Evolutionary conservation across 2,329 filamentous ascomycete genomes (phyloP).

Genomic region (Claviceps quebecensis): DNA sequence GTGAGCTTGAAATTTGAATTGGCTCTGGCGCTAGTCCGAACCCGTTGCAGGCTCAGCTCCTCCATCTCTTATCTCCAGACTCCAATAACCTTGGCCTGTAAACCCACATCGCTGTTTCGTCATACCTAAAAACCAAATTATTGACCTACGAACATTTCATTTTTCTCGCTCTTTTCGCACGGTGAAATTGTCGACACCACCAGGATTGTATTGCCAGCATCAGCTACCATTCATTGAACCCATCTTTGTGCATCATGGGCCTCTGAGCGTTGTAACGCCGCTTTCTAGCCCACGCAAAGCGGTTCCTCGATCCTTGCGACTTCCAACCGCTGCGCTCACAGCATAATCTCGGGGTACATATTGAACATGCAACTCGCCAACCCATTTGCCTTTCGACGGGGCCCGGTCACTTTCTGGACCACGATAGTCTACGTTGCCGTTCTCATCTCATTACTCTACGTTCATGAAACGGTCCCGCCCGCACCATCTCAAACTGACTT

Average conservation of each 20-base stretch:
- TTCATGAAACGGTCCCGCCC: constrained; percentile 63
- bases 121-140: background rate
- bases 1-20: no score
- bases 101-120: background rate
- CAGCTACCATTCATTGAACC: background rate
- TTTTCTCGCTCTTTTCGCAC: background rate
- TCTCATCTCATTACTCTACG: constrained; percentile 54
- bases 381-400: constrained; percentile 63
- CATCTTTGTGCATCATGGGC: background rate
- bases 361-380: constrained; percentile 25
- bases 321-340: background rate
- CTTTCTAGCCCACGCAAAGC: background rate
- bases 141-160: background rate
- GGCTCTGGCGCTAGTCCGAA: no score
- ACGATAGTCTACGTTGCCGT: constrained; percentile 65
- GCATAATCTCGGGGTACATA: background rate
- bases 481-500: constrained; percentile 38
- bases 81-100: background rate
- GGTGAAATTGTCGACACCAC: background rate
- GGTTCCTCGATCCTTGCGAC: background rate
- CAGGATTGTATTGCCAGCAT: background rate
- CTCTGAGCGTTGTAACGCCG: background rate
- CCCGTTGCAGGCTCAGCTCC: background rate
- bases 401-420: constrained; percentile 70
- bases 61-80: background rate